Percentiles rank a stretch among this genome's conserved stretches.
phyloP scores from a whole-genome alignment of 192 early-diverging fungal species.

The Entomortierella chlamydospora region DNA sequence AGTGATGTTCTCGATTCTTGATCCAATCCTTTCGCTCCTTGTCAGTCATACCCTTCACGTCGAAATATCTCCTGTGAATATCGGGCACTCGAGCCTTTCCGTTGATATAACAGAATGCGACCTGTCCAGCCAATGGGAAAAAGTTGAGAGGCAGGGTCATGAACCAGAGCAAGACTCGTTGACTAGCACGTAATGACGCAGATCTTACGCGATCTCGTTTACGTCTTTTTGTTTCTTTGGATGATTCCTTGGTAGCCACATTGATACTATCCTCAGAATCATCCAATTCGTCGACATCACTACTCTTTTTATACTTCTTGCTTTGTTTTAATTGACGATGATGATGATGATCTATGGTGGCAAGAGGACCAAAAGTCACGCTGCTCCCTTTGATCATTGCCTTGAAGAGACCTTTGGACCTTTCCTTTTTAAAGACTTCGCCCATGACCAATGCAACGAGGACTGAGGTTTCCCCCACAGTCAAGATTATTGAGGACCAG shows the following conservation, averaged over 20 bases:
- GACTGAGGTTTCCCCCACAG: conserved; percentile 36
- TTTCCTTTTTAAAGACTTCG: conserved; percentile 31
- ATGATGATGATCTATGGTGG: conserved; percentile 12
- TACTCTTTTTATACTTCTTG: neutral
- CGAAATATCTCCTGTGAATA: conserved; percentile 29
- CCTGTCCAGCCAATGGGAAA: conserved; percentile 19
- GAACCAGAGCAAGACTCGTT: conserved; percentile 28
- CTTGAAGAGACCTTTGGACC: conserved; percentile 21
- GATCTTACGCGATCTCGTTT: conserved; percentile 16
- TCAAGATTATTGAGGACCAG: conserved; percentile 33
- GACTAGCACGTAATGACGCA: conserved; percentile 4
- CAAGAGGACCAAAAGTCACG: conserved; percentile 19
- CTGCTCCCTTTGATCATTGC: conserved; percentile 15
- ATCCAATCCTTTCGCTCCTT: conserved; percentile 27
- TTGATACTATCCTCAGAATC: conserved; percentile 10
- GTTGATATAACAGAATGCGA: conserved; percentile 42
- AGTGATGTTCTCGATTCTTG: conserved; percentile 12
- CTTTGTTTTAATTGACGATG: neutral
- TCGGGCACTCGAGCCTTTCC: conserved; percentile 24
- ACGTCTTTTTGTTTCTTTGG: neutral
- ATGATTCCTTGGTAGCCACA: conserved; percentile 2
- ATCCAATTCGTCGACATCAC: neutral
- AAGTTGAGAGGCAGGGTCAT: conserved; percentile 39
- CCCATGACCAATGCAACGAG: conserved; percentile 36
- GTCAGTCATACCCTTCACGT: conserved; percentile 28